A percentile compares a stretch with the other conserved stretches of the same genome.
These are phyloP conservation scores for Hibiscus tridactylites DNA, from an alignment of 345 rosid genomes.

Conservation along the genomic window DNA sequence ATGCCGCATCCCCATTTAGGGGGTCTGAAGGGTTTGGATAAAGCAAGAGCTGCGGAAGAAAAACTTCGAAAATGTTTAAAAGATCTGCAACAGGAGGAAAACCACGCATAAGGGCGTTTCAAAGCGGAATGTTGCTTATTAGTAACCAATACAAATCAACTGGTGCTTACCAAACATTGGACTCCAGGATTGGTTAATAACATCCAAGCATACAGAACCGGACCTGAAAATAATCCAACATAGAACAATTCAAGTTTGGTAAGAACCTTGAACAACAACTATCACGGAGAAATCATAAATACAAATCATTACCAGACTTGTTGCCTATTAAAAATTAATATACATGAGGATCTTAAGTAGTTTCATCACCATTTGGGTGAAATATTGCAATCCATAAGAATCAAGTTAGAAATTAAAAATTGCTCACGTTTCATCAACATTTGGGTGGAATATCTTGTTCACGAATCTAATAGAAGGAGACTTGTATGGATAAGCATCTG, in stretches of 20 bases:
- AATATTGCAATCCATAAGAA: neutral
- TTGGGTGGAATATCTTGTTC: conserved; percentile 73
- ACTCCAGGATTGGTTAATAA: conserved; percentile 75
- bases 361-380: neutral
- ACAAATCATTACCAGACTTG: too few species aligned
- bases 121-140: neutral
- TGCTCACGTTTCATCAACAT: conserved; percentile 68
- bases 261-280: neutral
- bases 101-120: neutral
- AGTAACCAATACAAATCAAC: neutral
- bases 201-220: conserved; percentile 69
- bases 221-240: conserved; percentile 34
- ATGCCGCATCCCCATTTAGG: conserved; percentile 62
- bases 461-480: conserved; percentile 67
- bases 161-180: conserved; percentile 61
- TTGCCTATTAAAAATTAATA: too few species aligned
- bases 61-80: conserved; percentile 58
- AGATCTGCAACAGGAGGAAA: conserved; percentile 39
- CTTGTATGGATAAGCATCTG: conserved; percentile 72
- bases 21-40: conserved; percentile 75
- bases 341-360: too few species aligned
- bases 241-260: neutral
- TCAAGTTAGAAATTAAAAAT: conserved; percentile 11
- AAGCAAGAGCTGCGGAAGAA: conserved; percentile 62
- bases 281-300: neutral